These are phyloP conservation scores for Hypericum perforatum DNA, from an alignment of 345 rosid species.

Conservation along the genomic window DNA sequence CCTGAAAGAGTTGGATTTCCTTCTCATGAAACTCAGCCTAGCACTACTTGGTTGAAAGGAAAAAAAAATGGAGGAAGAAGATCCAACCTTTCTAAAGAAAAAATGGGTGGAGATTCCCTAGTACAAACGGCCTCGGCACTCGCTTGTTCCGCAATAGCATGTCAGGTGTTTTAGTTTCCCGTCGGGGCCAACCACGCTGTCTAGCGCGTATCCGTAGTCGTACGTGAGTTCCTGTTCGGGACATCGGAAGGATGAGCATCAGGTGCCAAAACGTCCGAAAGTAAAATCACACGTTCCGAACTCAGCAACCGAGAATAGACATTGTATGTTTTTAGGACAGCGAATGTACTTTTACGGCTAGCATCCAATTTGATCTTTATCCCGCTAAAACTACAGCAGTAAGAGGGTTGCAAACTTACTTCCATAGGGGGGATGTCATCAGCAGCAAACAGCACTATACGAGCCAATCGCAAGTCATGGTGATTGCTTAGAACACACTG, in stretches of 20 bases:
- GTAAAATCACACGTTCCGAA: no score
- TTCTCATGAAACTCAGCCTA: no score
- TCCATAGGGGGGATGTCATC: conserved; percentile 20
- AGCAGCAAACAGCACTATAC: conserved; percentile 21
- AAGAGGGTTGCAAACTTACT: conserved; percentile 29
- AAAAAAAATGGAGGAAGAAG: no score
- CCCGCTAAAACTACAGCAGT: conserved; percentile 26
- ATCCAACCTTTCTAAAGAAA: no score
- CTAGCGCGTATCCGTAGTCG: conserved; percentile 18
- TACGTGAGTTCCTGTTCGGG: conserved; percentile 19
- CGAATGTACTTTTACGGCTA: not conserved
- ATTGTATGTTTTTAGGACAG: no score
- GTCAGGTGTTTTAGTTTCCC: conserved; percentile 13
- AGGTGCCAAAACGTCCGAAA: no score
- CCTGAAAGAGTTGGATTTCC: no score
- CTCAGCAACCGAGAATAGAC: no score
- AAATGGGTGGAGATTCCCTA: not conserved
- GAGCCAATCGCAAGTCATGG: conserved; percentile 19
- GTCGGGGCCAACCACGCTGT: conserved; percentile 17
- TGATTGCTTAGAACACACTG: conserved; percentile 20
- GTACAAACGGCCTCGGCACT: conserved; percentile 16
- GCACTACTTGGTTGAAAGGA: no score
- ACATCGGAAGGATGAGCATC: conserved; percentile 14
- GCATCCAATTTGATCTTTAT: conserved; percentile 15
- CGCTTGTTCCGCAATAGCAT: conserved; percentile 17